phyloP scores from a whole-genome alignment of 2,329 filamentous ascomycete species.

The Davidsoniella virescens region DNA sequence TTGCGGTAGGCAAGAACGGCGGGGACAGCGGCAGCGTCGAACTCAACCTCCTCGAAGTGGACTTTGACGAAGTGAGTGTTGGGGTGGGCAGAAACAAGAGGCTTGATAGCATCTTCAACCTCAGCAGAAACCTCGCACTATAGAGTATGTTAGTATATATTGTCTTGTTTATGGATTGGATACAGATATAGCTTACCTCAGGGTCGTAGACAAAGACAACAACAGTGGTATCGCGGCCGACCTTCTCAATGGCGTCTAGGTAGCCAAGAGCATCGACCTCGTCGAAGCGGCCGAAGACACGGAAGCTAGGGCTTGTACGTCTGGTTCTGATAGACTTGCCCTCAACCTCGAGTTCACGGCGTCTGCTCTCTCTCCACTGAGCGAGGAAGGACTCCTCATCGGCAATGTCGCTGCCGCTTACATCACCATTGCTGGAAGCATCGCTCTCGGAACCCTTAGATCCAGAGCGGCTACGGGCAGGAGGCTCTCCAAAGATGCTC shows the following conservation, averaged over 20 bases:
- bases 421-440: constrained; percentile 14
- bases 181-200: constrained; percentile 40
- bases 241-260: constrained; percentile 90
- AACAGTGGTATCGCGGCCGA: constrained; percentile 62
- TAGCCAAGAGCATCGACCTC: constrained; percentile 82
- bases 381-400: constrained; percentile 67
- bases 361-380: constrained; percentile 67
- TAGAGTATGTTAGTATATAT: constrained; percentile 15
- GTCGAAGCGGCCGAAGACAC: constrained; percentile 64
- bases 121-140: constrained; percentile 66
- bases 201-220: constrained; percentile 89
- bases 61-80: constrained; percentile 78
- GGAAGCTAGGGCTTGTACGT: constrained; percentile 59
- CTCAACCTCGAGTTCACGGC: constrained; percentile 58
- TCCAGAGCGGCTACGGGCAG: constrained; percentile 18
- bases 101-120: constrained; percentile 62
- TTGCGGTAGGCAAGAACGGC: constrained; percentile 78
- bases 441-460: constrained; percentile 32
- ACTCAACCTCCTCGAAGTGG: constrained; percentile 82
- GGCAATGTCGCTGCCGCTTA: constrained; percentile 28
- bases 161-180: background rate
- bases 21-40: constrained; percentile 76
- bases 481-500: constrained; percentile 36
- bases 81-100: constrained; percentile 54
- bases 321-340: constrained; percentile 40